Base-by-base conservation (phyloP, 352 stramenopile genomes). In the Phytopythium cucurbitacearum region DNA sequence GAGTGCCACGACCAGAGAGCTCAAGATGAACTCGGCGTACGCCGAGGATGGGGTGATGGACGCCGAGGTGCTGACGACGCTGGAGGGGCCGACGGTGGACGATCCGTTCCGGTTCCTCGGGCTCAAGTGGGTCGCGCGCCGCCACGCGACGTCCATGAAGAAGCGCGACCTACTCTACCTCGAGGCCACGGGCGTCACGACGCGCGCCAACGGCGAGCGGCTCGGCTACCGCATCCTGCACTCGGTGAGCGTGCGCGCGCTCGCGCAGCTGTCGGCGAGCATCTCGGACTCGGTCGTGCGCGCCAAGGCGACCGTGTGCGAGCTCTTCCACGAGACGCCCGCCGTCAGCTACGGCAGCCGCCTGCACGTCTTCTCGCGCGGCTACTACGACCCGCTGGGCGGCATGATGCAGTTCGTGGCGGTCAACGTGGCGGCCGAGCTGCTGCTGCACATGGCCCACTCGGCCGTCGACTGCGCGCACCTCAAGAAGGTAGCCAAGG, bases 221-320 rank as follows among this genome's bases (percentile, higher is more conserved):
- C 42, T 89, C 12, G 78, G 80, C 36, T 88, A 82, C 59, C 72
- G 72, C 11, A 65, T 90, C 33, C 60, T 80, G 53, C 80, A 90
- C 52, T 89, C 78, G 35, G 69, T 89, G 44, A 68, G 72, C 41
- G 67, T 85, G 52, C 77, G 80, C 21, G 73, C 76, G 34, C 59
- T 87, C 39, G 57, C 69, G 7, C 53, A 73, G 28, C 50, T 81
- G 32, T 59, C 60, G 33, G 38, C 54, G 1, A 52, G 51, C n/a
- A 56, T 60, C 7, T 59, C 66, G 1, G 60, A 59, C n/a, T 67
- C 60, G 10, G 67, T 75, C 7, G 68, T 87, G 38, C 76, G 76
- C 11, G 76, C 69, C 41, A 59, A 77, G 16, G 33, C 67, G 8
- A 74, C 71, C 21, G 35, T 80, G 32, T 73, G 76, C 51, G 68